Evolutionary conservation across 164 flowering plant genomes (phyloP).

Genomic region (Annona squamosa): DNA sequence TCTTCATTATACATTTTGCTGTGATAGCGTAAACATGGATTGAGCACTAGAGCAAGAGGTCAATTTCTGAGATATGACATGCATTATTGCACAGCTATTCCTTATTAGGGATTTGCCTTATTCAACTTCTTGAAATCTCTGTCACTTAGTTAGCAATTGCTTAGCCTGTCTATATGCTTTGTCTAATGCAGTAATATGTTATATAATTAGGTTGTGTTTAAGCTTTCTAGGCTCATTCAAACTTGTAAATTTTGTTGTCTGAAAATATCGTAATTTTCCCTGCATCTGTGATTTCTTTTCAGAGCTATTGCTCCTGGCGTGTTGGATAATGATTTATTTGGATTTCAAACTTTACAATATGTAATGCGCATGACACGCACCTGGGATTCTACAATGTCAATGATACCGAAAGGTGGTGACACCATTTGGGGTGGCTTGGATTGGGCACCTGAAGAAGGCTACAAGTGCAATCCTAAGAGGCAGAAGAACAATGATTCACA

Average conservation of each 20-base stretch:
- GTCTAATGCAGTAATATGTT: too few species aligned
- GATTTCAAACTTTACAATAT: conserved; percentile 72
- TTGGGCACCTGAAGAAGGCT: conserved; percentile 90
- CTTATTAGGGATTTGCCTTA: neutral
- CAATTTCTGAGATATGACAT: neutral
- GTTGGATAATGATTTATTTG: conserved; percentile 63
- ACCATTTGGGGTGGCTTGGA: conserved; percentile 92
- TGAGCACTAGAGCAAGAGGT: neutral
- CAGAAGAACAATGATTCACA: conserved; percentile 32
- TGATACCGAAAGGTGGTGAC: conserved; percentile 95
- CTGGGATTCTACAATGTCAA: conserved; percentile 98
- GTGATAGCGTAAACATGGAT: too few species aligned
- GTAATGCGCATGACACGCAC: conserved; percentile 88
- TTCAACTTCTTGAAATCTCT: neutral
- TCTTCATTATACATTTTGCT: too few species aligned
- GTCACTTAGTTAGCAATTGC: too few species aligned
- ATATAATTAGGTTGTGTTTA: too few species aligned
- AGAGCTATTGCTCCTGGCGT: conserved; percentile 90
- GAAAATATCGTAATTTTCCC: neutral
- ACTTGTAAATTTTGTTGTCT: neutral
- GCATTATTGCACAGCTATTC: neutral
- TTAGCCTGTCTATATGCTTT: too few species aligned
- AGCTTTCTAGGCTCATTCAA: too few species aligned
- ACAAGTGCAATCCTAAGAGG: conserved; percentile 32
- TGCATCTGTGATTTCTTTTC: conserved; percentile 18